These are phyloP conservation scores for Zymoseptoria brevis DNA, from an alignment of 2,329 filamentous ascomycete genomes.

Conservation along the genomic window DNA sequence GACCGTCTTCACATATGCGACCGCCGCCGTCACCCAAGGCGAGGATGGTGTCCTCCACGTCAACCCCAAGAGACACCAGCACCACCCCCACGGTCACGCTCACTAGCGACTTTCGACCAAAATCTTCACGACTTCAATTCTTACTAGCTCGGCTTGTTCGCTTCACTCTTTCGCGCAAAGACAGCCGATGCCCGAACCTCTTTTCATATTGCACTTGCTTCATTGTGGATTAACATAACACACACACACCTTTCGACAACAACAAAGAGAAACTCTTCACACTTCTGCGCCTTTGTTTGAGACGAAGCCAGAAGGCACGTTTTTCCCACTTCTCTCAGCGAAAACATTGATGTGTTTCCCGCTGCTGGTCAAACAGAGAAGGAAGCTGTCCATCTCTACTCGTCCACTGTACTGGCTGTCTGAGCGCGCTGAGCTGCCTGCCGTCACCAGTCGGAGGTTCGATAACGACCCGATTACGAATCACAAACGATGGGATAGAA, in stretches of 20 bases:
- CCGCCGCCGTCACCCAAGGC: constrained; percentile 20
- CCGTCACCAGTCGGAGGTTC: not conserved
- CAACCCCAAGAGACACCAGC: constrained; percentile 21
- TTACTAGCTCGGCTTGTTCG: not conserved
- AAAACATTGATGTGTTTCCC: not conserved
- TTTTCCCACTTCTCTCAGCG: not conserved
- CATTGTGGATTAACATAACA: not conserved
- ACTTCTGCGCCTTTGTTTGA: not conserved
- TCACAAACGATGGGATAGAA: not conserved
- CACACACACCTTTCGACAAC: not conserved
- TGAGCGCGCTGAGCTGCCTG: not conserved
- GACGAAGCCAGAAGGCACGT: not conserved
- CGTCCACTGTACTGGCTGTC: not conserved
- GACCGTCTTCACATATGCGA: constrained; percentile 10
- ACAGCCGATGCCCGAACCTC: not conserved
- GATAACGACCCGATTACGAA: not conserved
- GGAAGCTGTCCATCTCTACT: not conserved
- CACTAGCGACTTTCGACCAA: constrained; percentile 3
- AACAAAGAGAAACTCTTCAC: not conserved
- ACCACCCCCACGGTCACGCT: constrained; percentile 22
- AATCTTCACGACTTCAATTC: constrained; percentile 1
- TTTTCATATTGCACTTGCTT: not conserved
- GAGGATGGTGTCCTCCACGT: constrained; percentile 16
- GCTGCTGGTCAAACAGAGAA: not conserved
- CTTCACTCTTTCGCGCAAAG: not conserved